Conservation (phyloP, 2,329 filamentous ascomycete genomes). For the Cladophialophora exuberans region DNA sequence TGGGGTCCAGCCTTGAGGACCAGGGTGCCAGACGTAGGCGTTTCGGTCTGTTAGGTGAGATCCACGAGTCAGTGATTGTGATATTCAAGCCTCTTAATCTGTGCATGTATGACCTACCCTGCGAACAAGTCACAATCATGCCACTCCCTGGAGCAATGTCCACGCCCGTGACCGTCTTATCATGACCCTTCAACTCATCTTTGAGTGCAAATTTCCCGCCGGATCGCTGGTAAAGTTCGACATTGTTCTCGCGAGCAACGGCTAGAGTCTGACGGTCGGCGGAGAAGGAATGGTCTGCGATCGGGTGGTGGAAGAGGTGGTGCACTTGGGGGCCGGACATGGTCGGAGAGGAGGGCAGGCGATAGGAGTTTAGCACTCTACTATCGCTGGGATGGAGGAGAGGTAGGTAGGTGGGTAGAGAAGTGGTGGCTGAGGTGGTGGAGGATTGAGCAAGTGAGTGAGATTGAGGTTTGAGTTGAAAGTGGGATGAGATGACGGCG, state of each 20-base stretch:
- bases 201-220: constrained; percentile 79
- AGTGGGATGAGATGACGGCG: constrained; percentile 14
- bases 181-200: constrained; percentile 93
- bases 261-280: constrained; percentile 86
- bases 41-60: constrained; percentile 77
- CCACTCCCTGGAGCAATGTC: constrained; percentile 91
- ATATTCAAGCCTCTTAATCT: background rate
- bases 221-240: constrained; percentile 81
- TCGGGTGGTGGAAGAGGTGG: constrained; percentile 94
- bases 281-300: constrained; percentile 98
- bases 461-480: background rate
- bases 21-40: constrained; percentile 96
- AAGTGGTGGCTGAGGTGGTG: background rate
- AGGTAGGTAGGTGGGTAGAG: background rate
- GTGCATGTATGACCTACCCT: constrained; percentile 61
- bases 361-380: constrained; percentile 97
- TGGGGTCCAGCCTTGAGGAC: constrained; percentile 90
- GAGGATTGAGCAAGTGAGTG: background rate
- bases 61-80: background rate
- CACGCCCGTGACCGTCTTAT: constrained; percentile 94
- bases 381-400: constrained; percentile 65
- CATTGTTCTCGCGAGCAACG: constrained; percentile 84
- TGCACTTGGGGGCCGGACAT: constrained; percentile 92
- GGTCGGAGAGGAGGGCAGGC: constrained; percentile 45
- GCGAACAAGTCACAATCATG: constrained; percentile 95